These are phyloP conservation scores for Geranium incanum DNA, from an alignment of 441 rosid genomes.

Conservation along the genomic window DNA sequence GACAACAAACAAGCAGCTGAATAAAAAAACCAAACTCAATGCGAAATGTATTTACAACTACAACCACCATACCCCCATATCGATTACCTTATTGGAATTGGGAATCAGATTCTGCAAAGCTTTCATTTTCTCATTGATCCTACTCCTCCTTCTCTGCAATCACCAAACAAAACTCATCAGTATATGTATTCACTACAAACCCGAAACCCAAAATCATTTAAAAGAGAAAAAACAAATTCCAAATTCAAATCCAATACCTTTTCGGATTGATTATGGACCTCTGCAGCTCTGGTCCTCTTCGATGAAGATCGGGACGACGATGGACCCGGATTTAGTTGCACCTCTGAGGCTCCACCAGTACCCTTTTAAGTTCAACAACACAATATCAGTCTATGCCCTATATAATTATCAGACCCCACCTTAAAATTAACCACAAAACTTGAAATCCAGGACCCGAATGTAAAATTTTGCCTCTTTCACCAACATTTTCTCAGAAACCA, in stretches of 20 bases:
- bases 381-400: background rate
- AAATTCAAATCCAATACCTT: conserved; percentile 34
- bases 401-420: background rate
- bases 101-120: conserved; percentile 86
- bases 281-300: conserved; percentile 74
- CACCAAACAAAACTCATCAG: conserved; percentile 12
- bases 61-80: background rate
- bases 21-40: background rate
- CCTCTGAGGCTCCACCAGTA: conserved; percentile 31
- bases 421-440: background rate
- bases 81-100: conserved; percentile 74
- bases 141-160: conserved; percentile 73
- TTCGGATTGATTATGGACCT: conserved; percentile 81
- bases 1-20: background rate
- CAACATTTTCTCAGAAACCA: conserved; percentile 7
- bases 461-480: background rate
- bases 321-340: conserved; percentile 30
- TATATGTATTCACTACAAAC: background rate
- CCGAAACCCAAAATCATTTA: background rate
- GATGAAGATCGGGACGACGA: conserved; percentile 39
- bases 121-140: conserved; percentile 93
- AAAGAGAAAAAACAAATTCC: background rate
- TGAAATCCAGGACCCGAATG: background rate
- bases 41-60: background rate
- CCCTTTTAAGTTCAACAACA: conserved; percentile 30